These are phyloP conservation scores for Euphrasia confusa DNA, from an alignment of 257 asterid genomes.

Conservation along the genomic window DNA sequence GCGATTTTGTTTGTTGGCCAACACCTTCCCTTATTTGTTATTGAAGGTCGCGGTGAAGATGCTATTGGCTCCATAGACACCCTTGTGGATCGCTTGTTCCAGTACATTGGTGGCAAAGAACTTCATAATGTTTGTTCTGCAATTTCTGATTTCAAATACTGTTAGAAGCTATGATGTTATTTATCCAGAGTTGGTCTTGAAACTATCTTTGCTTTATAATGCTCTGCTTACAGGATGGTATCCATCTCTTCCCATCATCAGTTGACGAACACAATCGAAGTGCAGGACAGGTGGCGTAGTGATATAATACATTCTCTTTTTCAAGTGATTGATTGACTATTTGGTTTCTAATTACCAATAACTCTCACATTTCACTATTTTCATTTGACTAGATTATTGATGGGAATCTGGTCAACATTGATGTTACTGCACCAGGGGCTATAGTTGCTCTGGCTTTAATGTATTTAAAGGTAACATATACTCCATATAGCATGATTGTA, in stretches of 20 bases:
- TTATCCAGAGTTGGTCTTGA: slow-evolving; percentile 20
- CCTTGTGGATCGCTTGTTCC: slow-evolving; percentile 77
- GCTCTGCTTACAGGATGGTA: slow-evolving; percentile 49
- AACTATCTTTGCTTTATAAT: slow-evolving; percentile 25
- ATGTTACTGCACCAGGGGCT: slow-evolving; percentile 96
- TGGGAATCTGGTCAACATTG: slow-evolving; percentile 66
- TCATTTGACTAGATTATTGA: slow-evolving; percentile 51
- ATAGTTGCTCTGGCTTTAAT: slow-evolving; percentile 80
- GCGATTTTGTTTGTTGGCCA: slow-evolving; percentile 19
- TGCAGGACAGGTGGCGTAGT: slow-evolving; percentile 62
- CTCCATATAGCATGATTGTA: background rate
- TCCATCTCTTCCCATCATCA: slow-evolving; percentile 36
- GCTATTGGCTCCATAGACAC: slow-evolving; percentile 73
- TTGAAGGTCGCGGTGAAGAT: slow-evolving; percentile 86
- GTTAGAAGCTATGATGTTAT: slow-evolving; percentile 15
- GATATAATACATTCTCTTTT: background rate
- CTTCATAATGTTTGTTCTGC: slow-evolving; percentile 48
- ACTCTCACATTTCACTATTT: slow-evolving; percentile 28
- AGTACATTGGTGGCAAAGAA: slow-evolving; percentile 76
- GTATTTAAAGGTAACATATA: slow-evolving; percentile 72
- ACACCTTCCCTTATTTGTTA: slow-evolving; percentile 16
- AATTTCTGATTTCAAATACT: slow-evolving; percentile 22
- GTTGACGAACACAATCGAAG: slow-evolving; percentile 64
- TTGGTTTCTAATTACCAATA: slow-evolving; percentile 5
- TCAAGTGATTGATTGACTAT: slow-evolving; percentile 7